A percentile compares a stretch with the other conserved stretches of the same genome.
phyloP scores from a whole-genome alignment of 164 flowering plant genomes.

The Dillenia suffruticosa region DNA sequence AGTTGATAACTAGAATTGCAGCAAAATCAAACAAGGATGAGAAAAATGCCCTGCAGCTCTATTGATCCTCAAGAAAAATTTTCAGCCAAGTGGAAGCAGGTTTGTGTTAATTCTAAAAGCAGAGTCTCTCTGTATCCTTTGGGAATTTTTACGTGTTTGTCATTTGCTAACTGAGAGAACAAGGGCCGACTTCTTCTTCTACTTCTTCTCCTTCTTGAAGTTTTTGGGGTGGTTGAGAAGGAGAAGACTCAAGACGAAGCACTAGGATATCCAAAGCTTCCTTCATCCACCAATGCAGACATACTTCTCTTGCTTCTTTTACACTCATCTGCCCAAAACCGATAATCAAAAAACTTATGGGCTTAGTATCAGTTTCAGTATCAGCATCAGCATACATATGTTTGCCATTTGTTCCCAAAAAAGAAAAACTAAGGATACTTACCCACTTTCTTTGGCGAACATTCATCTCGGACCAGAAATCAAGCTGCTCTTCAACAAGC shows the following conservation, averaged over 20 bases:
- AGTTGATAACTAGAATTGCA: too few species aligned
- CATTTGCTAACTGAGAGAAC: background rate
- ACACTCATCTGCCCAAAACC: slow-evolving; percentile 30
- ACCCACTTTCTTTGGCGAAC: slow-evolving; percentile 48
- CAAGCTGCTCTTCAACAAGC: slow-evolving; percentile 38
- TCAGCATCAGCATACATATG: too few species aligned
- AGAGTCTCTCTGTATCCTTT: too few species aligned
- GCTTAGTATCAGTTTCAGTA: too few species aligned
- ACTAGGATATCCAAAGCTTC: slow-evolving; percentile 51
- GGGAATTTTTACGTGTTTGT: too few species aligned
- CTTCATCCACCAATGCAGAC: slow-evolving; percentile 51
- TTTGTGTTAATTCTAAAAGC: too few species aligned
- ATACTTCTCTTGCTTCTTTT: slow-evolving; percentile 33
- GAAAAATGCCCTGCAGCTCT: too few species aligned
- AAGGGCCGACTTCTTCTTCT: background rate
- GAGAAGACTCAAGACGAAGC: slow-evolving; percentile 7
- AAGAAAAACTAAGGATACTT: background rate
- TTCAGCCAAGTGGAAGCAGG: too few species aligned
- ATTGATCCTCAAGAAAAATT: too few species aligned
- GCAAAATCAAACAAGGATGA: too few species aligned
- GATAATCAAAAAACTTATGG: background rate
- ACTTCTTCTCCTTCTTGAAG: background rate
- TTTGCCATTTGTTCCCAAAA: too few species aligned
- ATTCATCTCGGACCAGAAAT: slow-evolving; percentile 53
- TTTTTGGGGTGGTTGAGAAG: too few species aligned